Evolutionary conservation across 1,284 basidiomycete species (phyloP), one percentile per base, ranked within the genome.

Genomic region (Trametes polyzona): DNA sequence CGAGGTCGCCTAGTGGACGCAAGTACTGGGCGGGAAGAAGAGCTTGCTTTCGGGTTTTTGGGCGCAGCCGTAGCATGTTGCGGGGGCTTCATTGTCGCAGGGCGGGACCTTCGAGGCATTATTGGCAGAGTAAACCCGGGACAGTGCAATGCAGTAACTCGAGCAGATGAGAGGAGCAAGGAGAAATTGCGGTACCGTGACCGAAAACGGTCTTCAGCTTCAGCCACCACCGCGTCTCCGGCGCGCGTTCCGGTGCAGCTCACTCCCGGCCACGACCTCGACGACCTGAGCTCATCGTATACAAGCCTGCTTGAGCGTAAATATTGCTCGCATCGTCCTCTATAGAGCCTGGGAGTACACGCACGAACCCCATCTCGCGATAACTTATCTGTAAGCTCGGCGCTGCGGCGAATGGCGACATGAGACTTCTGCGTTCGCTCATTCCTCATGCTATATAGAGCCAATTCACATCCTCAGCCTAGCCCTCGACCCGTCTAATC

Each of bases 101-200:
- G 69, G 29, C 70, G 70, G 39, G 71, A 65, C 55, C 71, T 62
- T 33, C 71, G 67, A 62, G 70, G 67, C 71, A 73, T 72, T n/a
- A n/a, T n/a, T n/a, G n/a, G n/a, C n/a, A n/a, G n/a, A n/a, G n/a
- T n/a, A n/a, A n/a, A n/a, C n/a, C n/a, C n/a, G n/a, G n/a, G n/a
- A n/a, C n/a, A n/a, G n/a, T n/a, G n/a, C n/a, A n/a, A n/a, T n/a
- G n/a, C n/a, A n/a, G n/a, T n/a, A n/a, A n/a, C n/a, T n/a, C n/a
- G n/a, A n/a, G n/a, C n/a, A n/a, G n/a, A n/a, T n/a, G n/a, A n/a
- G n/a, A n/a, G 11, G n/a, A n/a, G n/a, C n/a, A n/a, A n/a, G n/a
- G n/a, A n/a, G n/a, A 33, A 19, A 51, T 51, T 23, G n/a, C 39
- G 40, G 49, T 51, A 51, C 49, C 49, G 49, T 51, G 49, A 51